Percentiles rank a stretch among this genome's conserved stretches.
These are phyloP conservation scores for Rhodotorula sp. DNA, from an alignment of 1,284 basidiomycete species.

Conservation along the genomic window DNA sequence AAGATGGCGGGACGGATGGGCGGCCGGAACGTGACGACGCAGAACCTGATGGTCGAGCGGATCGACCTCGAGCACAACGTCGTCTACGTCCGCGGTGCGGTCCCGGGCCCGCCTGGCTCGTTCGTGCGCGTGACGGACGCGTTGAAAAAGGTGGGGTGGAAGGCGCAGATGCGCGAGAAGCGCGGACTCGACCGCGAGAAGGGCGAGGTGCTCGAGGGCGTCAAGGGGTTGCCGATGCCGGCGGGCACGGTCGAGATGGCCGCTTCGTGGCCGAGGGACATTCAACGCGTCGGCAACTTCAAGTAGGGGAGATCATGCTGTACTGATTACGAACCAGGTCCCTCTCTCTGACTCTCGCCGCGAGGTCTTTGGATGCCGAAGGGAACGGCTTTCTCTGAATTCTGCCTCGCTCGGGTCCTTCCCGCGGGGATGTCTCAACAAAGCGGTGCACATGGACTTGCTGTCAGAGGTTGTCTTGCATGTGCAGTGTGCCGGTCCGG, in stretches of 20 bases:
- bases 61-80: constrained; percentile 70
- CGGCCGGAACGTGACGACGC: constrained; percentile 67
- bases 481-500: too few relatives aligned
- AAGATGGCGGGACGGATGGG: constrained; percentile 98
- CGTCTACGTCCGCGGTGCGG: constrained; percentile 69
- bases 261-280: constrained; percentile 47
- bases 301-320: constrained; percentile 9
- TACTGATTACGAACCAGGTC: background rate
- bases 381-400: background rate
- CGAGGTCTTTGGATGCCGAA: background rate
- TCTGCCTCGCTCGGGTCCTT: too few relatives aligned
- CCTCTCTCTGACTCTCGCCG: too few relatives aligned
- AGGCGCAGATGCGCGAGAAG: constrained; percentile 55
- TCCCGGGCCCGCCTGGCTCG: constrained; percentile 57
- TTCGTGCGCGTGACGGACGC: constrained; percentile 66
- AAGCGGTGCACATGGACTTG: too few relatives aligned
- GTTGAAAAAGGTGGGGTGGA: constrained; percentile 72
- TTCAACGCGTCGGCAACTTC: constrained; percentile 14
- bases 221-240: constrained; percentile 84
- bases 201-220: constrained; percentile 65
- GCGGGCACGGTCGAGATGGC: constrained; percentile 81
- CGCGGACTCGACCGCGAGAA: constrained; percentile 39
- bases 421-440: too few relatives aligned
- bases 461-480: too few relatives aligned
- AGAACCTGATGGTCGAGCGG: constrained; percentile 49